A percentile compares a stretch with the other conserved stretches of the same genome.
Conservation (phyloP, 257 asterid species). For the Cordia subcordata region DNA sequence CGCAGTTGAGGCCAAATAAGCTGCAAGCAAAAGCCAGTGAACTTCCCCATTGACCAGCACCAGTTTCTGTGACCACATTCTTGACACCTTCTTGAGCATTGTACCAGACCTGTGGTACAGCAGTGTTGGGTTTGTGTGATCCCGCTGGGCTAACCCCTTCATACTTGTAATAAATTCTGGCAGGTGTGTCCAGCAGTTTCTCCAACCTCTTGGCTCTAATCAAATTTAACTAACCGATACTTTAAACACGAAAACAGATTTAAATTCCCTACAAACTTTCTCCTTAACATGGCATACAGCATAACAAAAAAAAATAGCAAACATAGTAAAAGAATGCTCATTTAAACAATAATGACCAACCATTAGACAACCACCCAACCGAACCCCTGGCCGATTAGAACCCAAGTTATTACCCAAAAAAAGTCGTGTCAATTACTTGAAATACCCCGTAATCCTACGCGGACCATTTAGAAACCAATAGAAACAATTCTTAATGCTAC, state of each 20-base stretch:
- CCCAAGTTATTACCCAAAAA: too few species aligned
- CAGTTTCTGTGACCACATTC: constrained; percentile 84
- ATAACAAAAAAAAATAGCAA: too few species aligned
- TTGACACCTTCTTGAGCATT: constrained; percentile 73
- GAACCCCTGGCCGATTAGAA: too few species aligned
- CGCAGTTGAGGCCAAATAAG: constrained; percentile 79
- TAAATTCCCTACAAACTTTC: too few species aligned
- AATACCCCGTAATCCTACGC: too few species aligned
- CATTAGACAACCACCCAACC: too few species aligned
- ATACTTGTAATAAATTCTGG: constrained; percentile 87
- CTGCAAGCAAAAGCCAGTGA: constrained; percentile 80
- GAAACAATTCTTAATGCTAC: too few species aligned
- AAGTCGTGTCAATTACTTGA: too few species aligned
- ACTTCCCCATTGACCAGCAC: constrained; percentile 98
- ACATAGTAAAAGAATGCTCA: too few species aligned
- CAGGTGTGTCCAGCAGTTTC: constrained; percentile 81
- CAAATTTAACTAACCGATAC: background rate
- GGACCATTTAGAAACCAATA: too few species aligned
- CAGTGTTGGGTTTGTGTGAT: constrained; percentile 86
- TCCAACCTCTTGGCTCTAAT: constrained; percentile 93
- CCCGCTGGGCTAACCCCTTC: constrained; percentile 99
- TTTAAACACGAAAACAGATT: too few species aligned
- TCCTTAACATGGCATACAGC: background rate
- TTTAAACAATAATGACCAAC: too few species aligned
- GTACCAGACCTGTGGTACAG: constrained; percentile 93